These are phyloP conservation scores for Onygenales sp. DNA, from an alignment of 2,329 filamentous ascomycete species.

Conservation along the genomic window DNA sequence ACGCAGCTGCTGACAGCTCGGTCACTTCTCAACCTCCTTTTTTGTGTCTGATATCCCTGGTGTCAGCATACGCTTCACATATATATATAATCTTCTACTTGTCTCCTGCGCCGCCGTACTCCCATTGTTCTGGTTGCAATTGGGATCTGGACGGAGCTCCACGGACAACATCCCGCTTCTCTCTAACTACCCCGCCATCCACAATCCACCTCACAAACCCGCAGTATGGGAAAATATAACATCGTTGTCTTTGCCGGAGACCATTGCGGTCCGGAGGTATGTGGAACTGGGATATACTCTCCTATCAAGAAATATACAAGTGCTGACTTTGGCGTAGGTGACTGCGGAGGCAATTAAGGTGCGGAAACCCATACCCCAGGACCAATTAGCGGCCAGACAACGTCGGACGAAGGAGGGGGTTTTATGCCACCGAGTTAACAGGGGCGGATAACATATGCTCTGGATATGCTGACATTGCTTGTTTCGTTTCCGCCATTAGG, in stretches of 20 bases:
- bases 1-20: no score
- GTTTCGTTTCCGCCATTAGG: conserved; percentile 35
- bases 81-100: no score
- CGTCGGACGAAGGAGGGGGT: background rate
- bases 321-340: conserved; percentile 45
- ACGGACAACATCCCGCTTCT: no score
- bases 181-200: no score
- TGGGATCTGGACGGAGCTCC: no score
- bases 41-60: no score
- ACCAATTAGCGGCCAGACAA: background rate
- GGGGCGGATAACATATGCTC: background rate
- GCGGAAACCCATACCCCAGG: background rate
- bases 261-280: conserved; percentile 62
- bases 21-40: no score
- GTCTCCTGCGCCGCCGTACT: no score
- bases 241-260: conserved; percentile 77
- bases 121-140: no score
- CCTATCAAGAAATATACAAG: background rate
- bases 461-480: background rate
- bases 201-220: no score
- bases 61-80: no score
- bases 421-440: background rate
- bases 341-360: conserved; percentile 80
- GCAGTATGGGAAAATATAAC: conserved; percentile 41
- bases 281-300: background rate